Conservation (phyloP, 2,329 filamentous ascomycete genomes). For the Pezizomycotina sp. region DNA sequence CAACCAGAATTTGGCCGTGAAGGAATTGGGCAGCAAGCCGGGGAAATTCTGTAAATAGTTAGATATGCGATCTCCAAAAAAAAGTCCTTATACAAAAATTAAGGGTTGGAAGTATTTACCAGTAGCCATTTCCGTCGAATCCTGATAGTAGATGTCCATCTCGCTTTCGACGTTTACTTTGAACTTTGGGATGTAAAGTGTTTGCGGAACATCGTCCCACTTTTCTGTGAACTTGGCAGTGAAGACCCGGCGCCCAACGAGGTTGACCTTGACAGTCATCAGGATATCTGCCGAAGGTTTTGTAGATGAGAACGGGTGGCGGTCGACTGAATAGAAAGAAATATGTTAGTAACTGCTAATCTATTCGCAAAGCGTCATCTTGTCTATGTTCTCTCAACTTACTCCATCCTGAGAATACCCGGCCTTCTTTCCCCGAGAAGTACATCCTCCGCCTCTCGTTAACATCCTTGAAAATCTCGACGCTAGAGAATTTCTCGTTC, state of each 20-base stretch:
- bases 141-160: slow-evolving; percentile 15
- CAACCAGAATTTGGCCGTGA: slow-evolving; percentile 14
- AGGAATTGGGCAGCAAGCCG: slow-evolving; percentile 12
- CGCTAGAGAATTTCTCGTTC: slow-evolving; percentile 10
- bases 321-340: slow-evolving; percentile 8
- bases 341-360: not conserved
- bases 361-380: not conserved
- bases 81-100: not conserved
- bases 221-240: slow-evolving; percentile 10
- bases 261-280: slow-evolving; percentile 15
- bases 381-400: slow-evolving; percentile 6
- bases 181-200: slow-evolving; percentile 15
- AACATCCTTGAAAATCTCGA: slow-evolving; percentile 17
- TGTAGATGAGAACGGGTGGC: slow-evolving; percentile 10
- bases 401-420: slow-evolving; percentile 18
- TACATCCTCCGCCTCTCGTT: slow-evolving; percentile 14
- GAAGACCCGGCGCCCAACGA: slow-evolving; percentile 15
- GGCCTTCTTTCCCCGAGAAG: slow-evolving; percentile 12
- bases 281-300: slow-evolving; percentile 17
- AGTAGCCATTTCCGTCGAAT: slow-evolving; percentile 16
- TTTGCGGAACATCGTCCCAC: slow-evolving; percentile 9
- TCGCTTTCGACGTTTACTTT: slow-evolving; percentile 15
- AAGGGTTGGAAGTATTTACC: slow-evolving; percentile 4
- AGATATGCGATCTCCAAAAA: not conserved
- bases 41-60: slow-evolving; percentile 7